Base-by-base conservation (phyloP, 1,139 yeast species). In the Kurtzmaniella quercitrusa region DNA sequence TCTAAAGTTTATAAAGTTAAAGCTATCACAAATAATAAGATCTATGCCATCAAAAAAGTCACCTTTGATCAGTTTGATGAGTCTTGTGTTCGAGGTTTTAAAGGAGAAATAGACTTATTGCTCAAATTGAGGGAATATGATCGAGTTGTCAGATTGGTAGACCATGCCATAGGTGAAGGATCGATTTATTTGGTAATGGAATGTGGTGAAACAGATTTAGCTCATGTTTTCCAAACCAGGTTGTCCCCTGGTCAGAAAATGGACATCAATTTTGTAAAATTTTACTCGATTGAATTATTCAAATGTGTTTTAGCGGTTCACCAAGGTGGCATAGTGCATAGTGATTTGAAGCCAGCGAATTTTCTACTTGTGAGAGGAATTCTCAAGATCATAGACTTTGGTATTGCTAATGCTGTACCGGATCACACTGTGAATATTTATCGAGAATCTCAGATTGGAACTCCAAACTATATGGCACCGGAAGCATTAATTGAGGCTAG, bases 381-480 rank as follows among this genome's bases (percentile, higher is more conserved):
- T 44, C 68, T 93, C 52, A 93, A 93, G 56, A 81, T 93, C 43
- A 93, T 93, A 48, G 98, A 93, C 64, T 93, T 93, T 70, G 98
- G 98, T 16, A 93, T 93, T 47, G 95, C 98, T 12, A 87, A 91
- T 64, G 89, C 93, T 0, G 93, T 93, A 2, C 95, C 96, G 1
- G 97, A 91, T 45, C 89, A 89, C 57, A 93, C 98, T 0, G 82
- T 87, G 25, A 93, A 93, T 55, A 80, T 93, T 18, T 93, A 91
- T 58, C 75, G 98, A 46, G 95, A 89, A 49, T 80, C 90, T 6
- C 97, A 89, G 60, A 85, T 90, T 46, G 98, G 98, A 2, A 93
- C 98, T 0, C 96, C 97, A 2, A 89, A 87, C 60, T 93, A 93
- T 61, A 93, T 93, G 98, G 97, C 98, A 0, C 98, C 98, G 0